Evolutionary conservation across 768 basidiomycete genomes (phyloP).

Genomic region (Suillus lakei): DNA sequence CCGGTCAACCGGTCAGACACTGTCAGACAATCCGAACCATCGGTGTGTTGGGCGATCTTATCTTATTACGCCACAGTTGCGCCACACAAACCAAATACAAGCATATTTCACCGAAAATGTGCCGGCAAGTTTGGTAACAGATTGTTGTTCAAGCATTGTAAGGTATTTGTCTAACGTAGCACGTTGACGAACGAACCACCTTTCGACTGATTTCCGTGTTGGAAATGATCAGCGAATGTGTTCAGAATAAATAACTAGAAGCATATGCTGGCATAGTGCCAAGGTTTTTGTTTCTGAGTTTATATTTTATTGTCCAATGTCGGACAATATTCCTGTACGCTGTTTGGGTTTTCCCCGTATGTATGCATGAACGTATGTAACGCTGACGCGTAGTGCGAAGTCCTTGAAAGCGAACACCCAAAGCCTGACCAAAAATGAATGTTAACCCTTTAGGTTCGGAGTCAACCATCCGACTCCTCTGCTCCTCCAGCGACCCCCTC

Average conservation of each 20-base stretch:
- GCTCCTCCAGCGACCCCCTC: slow-evolving; percentile 29
- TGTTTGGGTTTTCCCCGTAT: background rate
- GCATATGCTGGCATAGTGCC: background rate
- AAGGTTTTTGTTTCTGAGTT: background rate
- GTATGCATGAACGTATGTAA: background rate
- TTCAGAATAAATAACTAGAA: background rate
- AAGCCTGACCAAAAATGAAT: background rate
- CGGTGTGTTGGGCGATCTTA: background rate
- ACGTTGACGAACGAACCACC: background rate
- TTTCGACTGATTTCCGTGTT: background rate
- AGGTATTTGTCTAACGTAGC: background rate
- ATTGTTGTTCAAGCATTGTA: background rate
- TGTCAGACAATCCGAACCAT: background rate
- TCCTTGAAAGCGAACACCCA: background rate
- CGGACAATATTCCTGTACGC: background rate
- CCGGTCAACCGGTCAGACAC: background rate
- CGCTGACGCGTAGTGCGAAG: background rate
- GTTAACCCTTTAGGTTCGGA: slow-evolving; percentile 1
- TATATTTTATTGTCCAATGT: background rate
- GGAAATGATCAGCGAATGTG: background rate
- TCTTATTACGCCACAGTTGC: background rate
- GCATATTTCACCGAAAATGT: background rate
- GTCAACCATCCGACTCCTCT: slow-evolving; percentile 32
- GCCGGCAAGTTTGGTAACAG: background rate
- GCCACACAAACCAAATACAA: background rate